Evolutionary conservation across 495 filamentous ascomycete species (phyloP), one percentile per base, ranked within the genome.

Genomic region (Tuber umbilicatum): DNA sequence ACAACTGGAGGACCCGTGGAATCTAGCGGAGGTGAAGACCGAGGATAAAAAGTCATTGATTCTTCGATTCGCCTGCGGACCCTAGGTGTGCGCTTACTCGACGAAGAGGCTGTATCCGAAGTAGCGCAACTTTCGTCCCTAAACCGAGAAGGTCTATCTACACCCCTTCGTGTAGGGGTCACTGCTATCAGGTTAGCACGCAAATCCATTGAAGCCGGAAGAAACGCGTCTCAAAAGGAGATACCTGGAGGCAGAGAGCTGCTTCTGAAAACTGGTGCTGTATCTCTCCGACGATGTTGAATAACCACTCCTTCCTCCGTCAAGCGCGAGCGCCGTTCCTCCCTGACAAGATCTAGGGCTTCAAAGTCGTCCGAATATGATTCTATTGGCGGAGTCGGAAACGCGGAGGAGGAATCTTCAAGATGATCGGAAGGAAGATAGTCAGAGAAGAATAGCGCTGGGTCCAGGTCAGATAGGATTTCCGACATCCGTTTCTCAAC

Each of bases 221-320:
- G 70, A 27, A 67, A 71, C 69, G 41, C 45, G 70, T 38, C 70
- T 16, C 19, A 23, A 69, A 69, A 69, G 43, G 72, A 84, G 85
- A 75, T 78, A 87, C 86, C 81, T 78, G 83, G 83, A 77, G 83
- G 85, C 82, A 86, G 84, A 78, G 85, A 84, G 78, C 90, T 89
- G 75, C 89, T 91, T 71, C 87, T 85, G 82, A 91, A 92, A 14
- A 86, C 85, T 75, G 91, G 89, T 31, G 83, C 84, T 23, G 86
- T 78, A 72, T 87, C 84, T 86, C 88, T 90, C 50, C 86, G 83
- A 41, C 90, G 85, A 79, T 91, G 87, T 77, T 90, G 90, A 67
- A 92, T 90, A 19, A 91, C 89, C 42, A 90, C 85, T 72, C 86
- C 79, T 70, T 82, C 77, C 38, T 75, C 80, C 60, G 84, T 88